phyloP scores from a whole-genome alignment of 805 yeast genomes.

The Candida railenensis region DNA sequence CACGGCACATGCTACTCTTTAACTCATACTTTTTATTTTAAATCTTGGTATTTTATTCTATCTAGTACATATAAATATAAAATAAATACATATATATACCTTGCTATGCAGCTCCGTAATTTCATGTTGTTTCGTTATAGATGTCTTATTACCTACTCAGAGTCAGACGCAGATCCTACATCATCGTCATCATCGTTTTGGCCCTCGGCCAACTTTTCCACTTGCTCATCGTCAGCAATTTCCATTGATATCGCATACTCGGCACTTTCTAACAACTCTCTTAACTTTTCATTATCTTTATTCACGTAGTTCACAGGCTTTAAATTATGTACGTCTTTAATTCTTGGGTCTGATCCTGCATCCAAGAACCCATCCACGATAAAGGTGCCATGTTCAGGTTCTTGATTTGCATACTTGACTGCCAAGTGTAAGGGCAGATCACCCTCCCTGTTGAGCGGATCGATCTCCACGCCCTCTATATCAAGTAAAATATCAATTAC shows the following conservation, averaged over 20 bases:
- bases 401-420: slow-evolving; percentile 70
- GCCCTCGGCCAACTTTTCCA: slow-evolving; percentile 58
- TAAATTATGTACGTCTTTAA: slow-evolving; percentile 48
- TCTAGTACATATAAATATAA: neutral
- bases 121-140: neutral
- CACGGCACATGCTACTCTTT: no score
- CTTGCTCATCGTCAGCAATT: slow-evolving; percentile 34
- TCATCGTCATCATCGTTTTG: slow-evolving; percentile 27
- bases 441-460: slow-evolving; percentile 74
- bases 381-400: slow-evolving; percentile 82
- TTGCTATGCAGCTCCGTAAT: neutral
- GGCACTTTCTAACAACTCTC: slow-evolving; percentile 72
- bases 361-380: slow-evolving; percentile 80
- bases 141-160: slow-evolving; percentile 17
- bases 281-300: slow-evolving; percentile 54
- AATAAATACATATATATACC: neutral
- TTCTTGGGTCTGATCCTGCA: slow-evolving; percentile 82
- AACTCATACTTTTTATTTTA: no score
- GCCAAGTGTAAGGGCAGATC: slow-evolving; percentile 91
- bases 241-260: slow-evolving; percentile 64
- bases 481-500: slow-evolving; percentile 79
- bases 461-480: slow-evolving; percentile 87
- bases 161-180: slow-evolving; percentile 29
- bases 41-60: neutral
- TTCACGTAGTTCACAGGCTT: slow-evolving; percentile 73